Evolutionary conservation across 345 rosid genomes (phyloP).

Genomic region (Populus ilicifolia): DNA sequence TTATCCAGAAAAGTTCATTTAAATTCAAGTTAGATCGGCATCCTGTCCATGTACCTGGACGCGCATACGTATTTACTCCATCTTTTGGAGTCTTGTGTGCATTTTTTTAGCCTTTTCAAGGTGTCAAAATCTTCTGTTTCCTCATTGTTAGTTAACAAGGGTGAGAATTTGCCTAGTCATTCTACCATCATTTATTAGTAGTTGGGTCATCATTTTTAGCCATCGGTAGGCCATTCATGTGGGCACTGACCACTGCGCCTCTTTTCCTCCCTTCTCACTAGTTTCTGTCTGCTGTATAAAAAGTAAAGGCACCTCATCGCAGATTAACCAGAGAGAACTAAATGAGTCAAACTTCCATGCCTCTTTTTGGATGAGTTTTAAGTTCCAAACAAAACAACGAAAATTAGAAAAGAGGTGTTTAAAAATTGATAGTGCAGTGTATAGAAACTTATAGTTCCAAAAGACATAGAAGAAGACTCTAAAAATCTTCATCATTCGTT

Average conservation of each 20-base stretch:
- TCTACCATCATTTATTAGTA: slow-evolving; percentile 13
- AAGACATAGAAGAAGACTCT: background rate
- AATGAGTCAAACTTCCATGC: background rate
- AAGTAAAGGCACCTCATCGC: background rate
- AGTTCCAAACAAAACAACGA: background rate
- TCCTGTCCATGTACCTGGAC: background rate
- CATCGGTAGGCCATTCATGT: slow-evolving; percentile 29
- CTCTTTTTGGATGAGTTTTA: background rate
- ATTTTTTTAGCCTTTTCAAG: background rate
- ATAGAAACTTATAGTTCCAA: background rate
- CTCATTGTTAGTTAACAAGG: background rate
- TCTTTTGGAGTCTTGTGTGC: background rate
- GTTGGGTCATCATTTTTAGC: slow-evolving; percentile 42
- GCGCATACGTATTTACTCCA: background rate
- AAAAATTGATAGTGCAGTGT: background rate
- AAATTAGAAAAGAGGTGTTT: background rate
- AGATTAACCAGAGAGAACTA: background rate
- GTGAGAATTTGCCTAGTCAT: background rate
- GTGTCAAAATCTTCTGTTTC: background rate
- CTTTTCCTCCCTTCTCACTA: background rate
- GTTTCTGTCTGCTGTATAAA: background rate
- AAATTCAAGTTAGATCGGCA: too few relatives aligned
- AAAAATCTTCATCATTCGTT: background rate
- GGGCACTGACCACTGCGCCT: background rate
- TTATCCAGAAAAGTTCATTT: too few relatives aligned